Conservation (phyloP, 331 rosid species). For the Spiraea crenata region DNA sequence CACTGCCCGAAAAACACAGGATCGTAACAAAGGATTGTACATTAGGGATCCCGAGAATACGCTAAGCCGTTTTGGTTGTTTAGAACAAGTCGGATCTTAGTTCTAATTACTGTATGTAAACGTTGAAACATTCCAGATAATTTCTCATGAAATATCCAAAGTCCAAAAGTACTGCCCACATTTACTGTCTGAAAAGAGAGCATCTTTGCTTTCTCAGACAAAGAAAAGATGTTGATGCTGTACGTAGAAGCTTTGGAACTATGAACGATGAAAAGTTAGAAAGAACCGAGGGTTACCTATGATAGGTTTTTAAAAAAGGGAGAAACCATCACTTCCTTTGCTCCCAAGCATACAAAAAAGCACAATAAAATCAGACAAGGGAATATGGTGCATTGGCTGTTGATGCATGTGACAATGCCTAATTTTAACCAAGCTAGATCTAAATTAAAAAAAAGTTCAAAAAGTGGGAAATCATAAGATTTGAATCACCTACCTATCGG, state of each 20-base stretch:
- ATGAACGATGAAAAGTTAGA: neutral
- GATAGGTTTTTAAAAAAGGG: neutral
- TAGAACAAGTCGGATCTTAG: neutral
- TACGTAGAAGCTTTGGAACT: neutral
- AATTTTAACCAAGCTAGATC: no score
- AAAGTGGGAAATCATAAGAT: neutral
- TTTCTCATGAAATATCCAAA: neutral
- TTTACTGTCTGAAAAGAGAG: neutral
- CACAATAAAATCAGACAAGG: neutral
- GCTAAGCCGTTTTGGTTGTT: neutral
- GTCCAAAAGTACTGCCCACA: neutral
- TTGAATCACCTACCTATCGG: neutral
- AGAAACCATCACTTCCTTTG: conserved; percentile 22
- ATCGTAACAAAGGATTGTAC: neutral
- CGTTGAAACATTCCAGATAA: neutral
- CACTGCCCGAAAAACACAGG: no score
- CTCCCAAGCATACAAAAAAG: conserved; percentile 15
- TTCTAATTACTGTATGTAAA: neutral
- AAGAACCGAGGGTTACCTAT: neutral
- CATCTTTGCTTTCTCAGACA: conserved; percentile 8
- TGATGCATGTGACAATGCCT: neutral
- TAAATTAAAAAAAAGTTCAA: neutral
- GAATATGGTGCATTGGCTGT: neutral
- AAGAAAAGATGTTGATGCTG: conserved; percentile 7
- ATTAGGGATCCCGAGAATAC: neutral